A percentile compares a stretch with the other conserved stretches of the same genome.
Evolutionary conservation across 1,284 basidiomycete genomes (phyloP).

Genomic region (Apiotrichum veenhuisii): DNA sequence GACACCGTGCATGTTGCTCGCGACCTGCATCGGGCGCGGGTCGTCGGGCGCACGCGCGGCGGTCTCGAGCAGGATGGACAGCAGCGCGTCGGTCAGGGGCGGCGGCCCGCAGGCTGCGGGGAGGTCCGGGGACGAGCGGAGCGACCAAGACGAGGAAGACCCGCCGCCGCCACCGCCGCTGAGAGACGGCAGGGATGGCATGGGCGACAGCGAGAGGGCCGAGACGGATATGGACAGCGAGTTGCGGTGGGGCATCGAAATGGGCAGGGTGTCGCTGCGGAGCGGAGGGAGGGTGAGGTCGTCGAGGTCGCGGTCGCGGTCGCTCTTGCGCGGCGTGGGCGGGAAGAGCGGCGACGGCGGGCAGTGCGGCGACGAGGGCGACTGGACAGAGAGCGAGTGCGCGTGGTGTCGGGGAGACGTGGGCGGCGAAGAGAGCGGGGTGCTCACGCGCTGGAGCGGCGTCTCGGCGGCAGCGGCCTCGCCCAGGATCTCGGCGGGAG

Average conservation of each 20-base stretch:
- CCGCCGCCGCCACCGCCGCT: not conserved
- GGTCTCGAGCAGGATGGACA: not conserved
- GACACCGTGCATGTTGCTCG: constrained; percentile 3
- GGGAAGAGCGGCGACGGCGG: not conserved
- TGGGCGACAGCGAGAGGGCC: not conserved
- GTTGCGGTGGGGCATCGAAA: not conserved
- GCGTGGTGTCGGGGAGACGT: not conserved
- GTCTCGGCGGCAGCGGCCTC: not conserved
- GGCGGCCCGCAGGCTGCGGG: not conserved
- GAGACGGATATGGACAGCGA: not conserved
- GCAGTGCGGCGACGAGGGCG: not conserved
- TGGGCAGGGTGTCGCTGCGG: not conserved
- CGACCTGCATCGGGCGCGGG: not conserved
- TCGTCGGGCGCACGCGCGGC: not conserved
- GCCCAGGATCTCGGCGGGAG: not conserved
- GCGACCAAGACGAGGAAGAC: not conserved
- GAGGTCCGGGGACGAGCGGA: not conserved
- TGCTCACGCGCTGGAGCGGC: not conserved
- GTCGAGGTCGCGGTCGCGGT: not conserved
- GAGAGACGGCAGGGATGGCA: not conserved
- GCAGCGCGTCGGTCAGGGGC: not conserved
- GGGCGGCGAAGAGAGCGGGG: not conserved
- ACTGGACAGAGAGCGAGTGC: not conserved
- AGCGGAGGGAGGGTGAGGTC: not conserved
- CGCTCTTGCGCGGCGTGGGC: not conserved